Evolutionary conservation across 257 asterid species (phyloP).

Genomic region (Solanum dulcamara): DNA sequence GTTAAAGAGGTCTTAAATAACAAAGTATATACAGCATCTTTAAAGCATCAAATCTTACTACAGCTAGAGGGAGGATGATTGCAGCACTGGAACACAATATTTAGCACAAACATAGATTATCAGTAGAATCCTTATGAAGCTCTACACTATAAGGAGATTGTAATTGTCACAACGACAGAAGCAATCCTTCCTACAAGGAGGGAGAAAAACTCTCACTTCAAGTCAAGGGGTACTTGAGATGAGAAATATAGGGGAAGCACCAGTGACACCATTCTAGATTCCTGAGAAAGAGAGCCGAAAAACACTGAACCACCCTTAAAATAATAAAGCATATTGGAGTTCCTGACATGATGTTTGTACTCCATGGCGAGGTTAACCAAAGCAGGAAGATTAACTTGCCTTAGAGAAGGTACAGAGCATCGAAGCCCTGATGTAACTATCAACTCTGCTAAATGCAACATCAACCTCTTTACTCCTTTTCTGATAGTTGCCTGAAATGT

Average conservation of each 20-base stretch:
- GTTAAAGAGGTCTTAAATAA: background rate
- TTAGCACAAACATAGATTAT: background rate
- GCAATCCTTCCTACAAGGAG: background rate
- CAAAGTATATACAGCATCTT: background rate
- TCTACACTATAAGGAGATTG: background rate
- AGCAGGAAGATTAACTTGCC: constrained; percentile 47
- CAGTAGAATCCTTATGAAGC: background rate
- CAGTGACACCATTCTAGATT: background rate
- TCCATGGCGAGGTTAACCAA: background rate
- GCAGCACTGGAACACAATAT: background rate
- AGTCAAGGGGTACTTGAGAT: background rate
- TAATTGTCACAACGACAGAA: background rate
- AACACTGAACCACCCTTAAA: background rate
- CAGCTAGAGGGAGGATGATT: background rate
- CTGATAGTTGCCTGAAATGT: constrained; percentile 25
- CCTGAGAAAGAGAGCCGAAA: background rate
- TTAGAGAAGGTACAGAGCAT: constrained; percentile 46
- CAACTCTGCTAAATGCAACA: constrained; percentile 40
- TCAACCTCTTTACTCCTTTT: constrained; percentile 36
- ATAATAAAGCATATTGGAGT: background rate
- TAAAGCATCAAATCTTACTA: background rate
- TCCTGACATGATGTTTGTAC: background rate
- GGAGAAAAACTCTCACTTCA: background rate
- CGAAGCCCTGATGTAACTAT: constrained; percentile 76
- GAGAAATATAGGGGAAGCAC: background rate